Evolutionary conservation across 108 stramenopile genomes (phyloP).

Genomic region (Nannochloropsis gaditana): DNA sequence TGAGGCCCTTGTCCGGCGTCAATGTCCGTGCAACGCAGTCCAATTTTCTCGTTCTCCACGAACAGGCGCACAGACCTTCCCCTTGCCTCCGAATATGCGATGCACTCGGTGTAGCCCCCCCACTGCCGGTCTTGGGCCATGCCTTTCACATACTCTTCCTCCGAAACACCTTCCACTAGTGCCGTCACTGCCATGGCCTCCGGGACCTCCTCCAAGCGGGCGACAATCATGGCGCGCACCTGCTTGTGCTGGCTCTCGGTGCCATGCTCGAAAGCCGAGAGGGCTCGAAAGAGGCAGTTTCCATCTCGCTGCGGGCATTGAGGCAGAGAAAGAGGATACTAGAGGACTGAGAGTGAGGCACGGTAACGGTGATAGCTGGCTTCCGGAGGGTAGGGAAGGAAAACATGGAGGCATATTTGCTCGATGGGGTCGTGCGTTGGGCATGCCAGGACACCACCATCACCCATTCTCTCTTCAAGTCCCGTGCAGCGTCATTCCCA

Average conservation of each 20-base stretch:
- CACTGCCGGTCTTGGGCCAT: background rate
- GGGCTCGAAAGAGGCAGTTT: slow-evolving; percentile 1
- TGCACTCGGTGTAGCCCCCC: slow-evolving; percentile 5
- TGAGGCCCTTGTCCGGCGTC: background rate
- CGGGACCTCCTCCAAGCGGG: background rate
- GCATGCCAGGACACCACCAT: too few species aligned
- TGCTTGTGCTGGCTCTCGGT: background rate
- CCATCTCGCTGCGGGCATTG: background rate
- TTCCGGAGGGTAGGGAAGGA: too few species aligned
- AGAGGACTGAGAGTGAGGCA: too few species aligned
- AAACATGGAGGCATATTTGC: too few species aligned
- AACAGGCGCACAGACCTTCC: background rate
- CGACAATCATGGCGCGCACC: background rate
- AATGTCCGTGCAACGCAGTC: background rate
- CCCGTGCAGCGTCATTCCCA: background rate
- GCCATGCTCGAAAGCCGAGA: background rate
- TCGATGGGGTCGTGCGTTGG: too few species aligned
- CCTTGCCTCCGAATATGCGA: background rate
- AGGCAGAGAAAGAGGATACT: too few species aligned
- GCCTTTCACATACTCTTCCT: background rate
- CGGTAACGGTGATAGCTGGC: too few species aligned
- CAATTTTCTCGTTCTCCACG: slow-evolving; percentile 20
- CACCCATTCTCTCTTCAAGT: too few species aligned
- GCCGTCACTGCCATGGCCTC: background rate
- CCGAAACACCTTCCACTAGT: background rate